Conservation (phyloP, 176 grass and related monocot genomes). For the Poa annua region DNA sequence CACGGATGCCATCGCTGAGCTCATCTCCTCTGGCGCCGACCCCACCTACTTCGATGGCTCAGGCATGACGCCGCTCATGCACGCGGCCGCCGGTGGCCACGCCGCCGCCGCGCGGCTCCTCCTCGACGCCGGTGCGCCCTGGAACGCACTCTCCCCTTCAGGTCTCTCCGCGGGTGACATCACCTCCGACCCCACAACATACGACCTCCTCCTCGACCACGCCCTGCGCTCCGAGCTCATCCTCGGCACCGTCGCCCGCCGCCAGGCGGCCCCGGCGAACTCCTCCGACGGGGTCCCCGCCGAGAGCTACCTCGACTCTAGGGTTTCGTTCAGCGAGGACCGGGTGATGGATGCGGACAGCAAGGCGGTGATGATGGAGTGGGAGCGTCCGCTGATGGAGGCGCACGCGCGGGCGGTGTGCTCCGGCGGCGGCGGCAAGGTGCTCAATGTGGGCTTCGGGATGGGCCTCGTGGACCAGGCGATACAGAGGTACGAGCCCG, state of each 20-base stretch:
- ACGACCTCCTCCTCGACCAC: slow-evolving; percentile 81
- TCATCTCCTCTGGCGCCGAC: slow-evolving; percentile 61
- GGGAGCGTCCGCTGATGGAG: slow-evolving; percentile 96
- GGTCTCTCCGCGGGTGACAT: slow-evolving; percentile 74
- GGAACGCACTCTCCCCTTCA: slow-evolving; percentile 74
- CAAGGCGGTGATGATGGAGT: slow-evolving; percentile 98
- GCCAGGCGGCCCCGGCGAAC: slow-evolving; percentile 31
- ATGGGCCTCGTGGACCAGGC: slow-evolving; percentile 96
- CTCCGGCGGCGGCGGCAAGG: slow-evolving; percentile 53
- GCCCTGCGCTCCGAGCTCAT: slow-evolving; percentile 88
- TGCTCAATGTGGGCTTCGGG: slow-evolving; percentile 92
- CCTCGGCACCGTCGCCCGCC: slow-evolving; percentile 69
- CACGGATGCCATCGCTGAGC: slow-evolving; percentile 33
- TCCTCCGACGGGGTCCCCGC: slow-evolving; percentile 13
- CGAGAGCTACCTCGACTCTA: slow-evolving; percentile 66
- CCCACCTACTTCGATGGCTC: slow-evolving; percentile 66
- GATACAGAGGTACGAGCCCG: slow-evolving; percentile 76
- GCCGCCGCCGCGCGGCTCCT: slow-evolving; percentile 55
- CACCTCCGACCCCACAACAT: slow-evolving; percentile 59
- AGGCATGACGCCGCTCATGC: slow-evolving; percentile 83
- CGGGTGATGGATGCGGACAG: slow-evolving; percentile 81
- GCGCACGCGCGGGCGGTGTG: slow-evolving; percentile 89
- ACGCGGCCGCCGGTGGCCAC: slow-evolving; percentile 64
- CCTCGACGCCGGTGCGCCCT: slow-evolving; percentile 74
- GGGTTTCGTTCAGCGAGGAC: slow-evolving; percentile 88